These are phyloP conservation scores for Naganishia antarctica DNA, from an alignment of 768 basidiomycete species.

Conservation along the genomic window DNA sequence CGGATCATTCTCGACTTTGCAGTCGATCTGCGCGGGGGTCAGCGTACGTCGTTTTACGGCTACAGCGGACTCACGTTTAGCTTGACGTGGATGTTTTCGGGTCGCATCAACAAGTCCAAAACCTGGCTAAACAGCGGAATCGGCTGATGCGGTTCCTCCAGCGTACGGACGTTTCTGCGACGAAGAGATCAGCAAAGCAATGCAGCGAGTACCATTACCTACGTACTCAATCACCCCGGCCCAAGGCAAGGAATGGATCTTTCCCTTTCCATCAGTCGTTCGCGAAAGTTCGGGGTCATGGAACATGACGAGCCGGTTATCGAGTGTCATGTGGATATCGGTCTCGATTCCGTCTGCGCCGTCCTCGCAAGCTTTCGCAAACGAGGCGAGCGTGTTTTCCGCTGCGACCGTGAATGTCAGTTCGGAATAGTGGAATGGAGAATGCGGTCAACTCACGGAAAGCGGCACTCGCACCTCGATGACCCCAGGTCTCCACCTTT, in stretches of 20 bases:
- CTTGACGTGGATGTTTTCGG: constrained; percentile 49
- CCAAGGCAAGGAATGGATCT: constrained; percentile 68
- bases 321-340: constrained; percentile 92
- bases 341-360: constrained; percentile 97
- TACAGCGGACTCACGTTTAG: constrained; percentile 48
- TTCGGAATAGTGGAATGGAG: not conserved
- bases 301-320: constrained; percentile 87
- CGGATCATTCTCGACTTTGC: constrained; percentile 89
- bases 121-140: constrained; percentile 90
- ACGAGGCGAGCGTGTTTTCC: constrained; percentile 93
- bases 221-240: constrained; percentile 55
- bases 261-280: constrained; percentile 69
- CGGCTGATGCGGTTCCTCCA: constrained; percentile 71
- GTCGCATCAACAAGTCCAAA: constrained; percentile 67
- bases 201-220: too few relatives aligned
- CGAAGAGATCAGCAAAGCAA: not conserved
- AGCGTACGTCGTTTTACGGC: constrained; percentile 14
- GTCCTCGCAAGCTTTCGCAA: constrained; percentile 88
- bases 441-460: constrained; percentile 39
- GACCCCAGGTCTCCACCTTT: constrained; percentile 69
- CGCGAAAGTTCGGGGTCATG: constrained; percentile 84
- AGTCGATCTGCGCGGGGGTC: constrained; percentile 77
- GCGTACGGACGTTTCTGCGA: constrained; percentile 70
- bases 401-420: constrained; percentile 49
- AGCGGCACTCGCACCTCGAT: constrained; percentile 63